phyloP scores from a whole-genome alignment of 2,329 filamentous ascomycete genomes.

The Diplodia mutila region DNA sequence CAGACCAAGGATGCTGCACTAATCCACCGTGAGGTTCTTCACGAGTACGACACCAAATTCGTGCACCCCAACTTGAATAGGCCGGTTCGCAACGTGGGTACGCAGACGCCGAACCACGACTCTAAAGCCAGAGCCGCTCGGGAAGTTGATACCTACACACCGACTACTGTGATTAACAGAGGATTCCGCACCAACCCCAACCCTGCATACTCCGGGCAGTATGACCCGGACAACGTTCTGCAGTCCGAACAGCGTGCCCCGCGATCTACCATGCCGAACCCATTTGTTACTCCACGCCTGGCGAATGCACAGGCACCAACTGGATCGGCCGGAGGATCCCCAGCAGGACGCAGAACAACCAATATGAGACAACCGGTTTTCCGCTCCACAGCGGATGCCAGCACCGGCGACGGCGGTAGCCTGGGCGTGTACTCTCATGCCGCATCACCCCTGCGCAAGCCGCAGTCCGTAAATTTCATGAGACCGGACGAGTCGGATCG shows the following conservation, averaged over 20 bases:
- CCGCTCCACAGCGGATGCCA: conserved; percentile 46
- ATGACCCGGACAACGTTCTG: conserved; percentile 66
- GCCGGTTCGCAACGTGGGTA: conserved; percentile 75
- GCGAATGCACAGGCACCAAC: conserved; percentile 33
- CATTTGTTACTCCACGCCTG: conserved; percentile 26
- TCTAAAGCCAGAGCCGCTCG: conserved; percentile 36
- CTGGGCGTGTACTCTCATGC: conserved; percentile 80
- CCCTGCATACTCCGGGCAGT: conserved; percentile 73
- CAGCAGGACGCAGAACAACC: conserved; percentile 49
- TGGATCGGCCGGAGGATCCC: conserved; percentile 50
- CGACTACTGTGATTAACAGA: conserved; percentile 68
- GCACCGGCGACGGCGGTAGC: conserved; percentile 69
- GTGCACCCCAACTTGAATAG: conserved; percentile 89
- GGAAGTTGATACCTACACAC: conserved; percentile 65
- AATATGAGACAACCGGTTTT: conserved; percentile 53
- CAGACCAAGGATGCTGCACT: conserved; percentile 83
- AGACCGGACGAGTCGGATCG: conserved; percentile 35
- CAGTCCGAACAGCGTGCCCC: conserved; percentile 22
- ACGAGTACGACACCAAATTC: conserved; percentile 95
- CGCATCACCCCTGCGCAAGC: conserved; percentile 82
- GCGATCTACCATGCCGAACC: conserved; percentile 25
- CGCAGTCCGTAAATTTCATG: conserved; percentile 62
- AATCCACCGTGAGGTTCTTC: conserved; percentile 88
- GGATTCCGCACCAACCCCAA: conserved; percentile 83
- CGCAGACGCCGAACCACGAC: conserved; percentile 64